Evolutionary conservation across 2,329 filamentous ascomycete genomes (phyloP).

Genomic region (Thielaviopsis musarum): DNA sequence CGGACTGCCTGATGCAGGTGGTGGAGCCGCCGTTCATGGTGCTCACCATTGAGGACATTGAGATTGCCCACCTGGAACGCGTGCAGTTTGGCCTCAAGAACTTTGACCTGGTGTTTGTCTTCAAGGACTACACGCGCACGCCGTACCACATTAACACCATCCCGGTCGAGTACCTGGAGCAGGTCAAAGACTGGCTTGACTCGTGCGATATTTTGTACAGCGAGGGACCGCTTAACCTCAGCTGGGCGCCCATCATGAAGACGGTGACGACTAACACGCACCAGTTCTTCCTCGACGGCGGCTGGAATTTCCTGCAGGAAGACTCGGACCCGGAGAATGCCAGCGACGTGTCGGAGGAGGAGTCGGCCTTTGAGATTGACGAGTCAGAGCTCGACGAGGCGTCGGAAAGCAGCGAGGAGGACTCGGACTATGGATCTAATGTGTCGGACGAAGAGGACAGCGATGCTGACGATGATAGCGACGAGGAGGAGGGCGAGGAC

Average conservation of each 20-base stretch:
- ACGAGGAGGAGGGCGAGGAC: slow-evolving; percentile 67
- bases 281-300: slow-evolving; percentile 85
- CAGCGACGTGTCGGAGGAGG: slow-evolving; percentile 58
- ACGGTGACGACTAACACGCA: slow-evolving; percentile 89
- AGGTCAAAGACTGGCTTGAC: slow-evolving; percentile 95
- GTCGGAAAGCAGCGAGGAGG: slow-evolving; percentile 62
- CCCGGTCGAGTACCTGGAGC: slow-evolving; percentile 82
- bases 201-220: slow-evolving; percentile 86
- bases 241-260: slow-evolving; percentile 99
- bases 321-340: slow-evolving; percentile 75
- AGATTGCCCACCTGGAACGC: slow-evolving; percentile 88
- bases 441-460: slow-evolving; percentile 71
- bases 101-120: slow-evolving; percentile 95
- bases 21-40: slow-evolving; percentile 96
- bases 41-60: slow-evolving; percentile 85
- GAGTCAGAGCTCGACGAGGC: slow-evolving; percentile 75
- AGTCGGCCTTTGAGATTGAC: slow-evolving; percentile 80
- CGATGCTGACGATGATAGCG: slow-evolving; percentile 35
- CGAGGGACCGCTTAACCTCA: slow-evolving; percentile 90
- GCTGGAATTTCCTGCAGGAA: slow-evolving; percentile 80
- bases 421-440: slow-evolving; percentile 86
- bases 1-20: slow-evolving; percentile 90
- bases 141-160: slow-evolving; percentile 97
- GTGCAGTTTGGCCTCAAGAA: slow-evolving; percentile 96
- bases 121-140: slow-evolving; percentile 87